These are phyloP conservation scores for Neofusicoccum parvum DNA, from an alignment of 2,329 filamentous ascomycete genomes.

Conservation along the genomic window DNA sequence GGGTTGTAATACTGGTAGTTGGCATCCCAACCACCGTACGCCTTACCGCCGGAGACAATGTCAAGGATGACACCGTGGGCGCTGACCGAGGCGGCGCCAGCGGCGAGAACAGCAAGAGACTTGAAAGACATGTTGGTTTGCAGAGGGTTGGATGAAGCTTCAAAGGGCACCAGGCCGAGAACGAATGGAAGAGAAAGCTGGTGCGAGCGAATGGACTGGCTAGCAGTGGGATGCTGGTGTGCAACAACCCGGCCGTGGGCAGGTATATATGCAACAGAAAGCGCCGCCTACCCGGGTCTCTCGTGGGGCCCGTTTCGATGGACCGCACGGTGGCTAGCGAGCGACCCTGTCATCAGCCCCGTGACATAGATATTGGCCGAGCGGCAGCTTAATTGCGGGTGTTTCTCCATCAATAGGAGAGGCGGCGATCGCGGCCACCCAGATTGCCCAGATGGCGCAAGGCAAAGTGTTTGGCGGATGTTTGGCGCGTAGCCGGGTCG, in stretches of 20 bases:
- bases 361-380: background rate
- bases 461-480: slow-evolving; percentile 1
- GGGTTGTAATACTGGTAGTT: slow-evolving; percentile 21
- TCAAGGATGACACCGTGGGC: slow-evolving; percentile 19
- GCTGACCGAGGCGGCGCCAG: slow-evolving; percentile 12
- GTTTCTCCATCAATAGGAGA: slow-evolving; percentile 19
- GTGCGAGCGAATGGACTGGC: slow-evolving; percentile 7
- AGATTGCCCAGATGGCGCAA: slow-evolving; percentile 2
- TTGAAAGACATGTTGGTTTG: slow-evolving; percentile 15
- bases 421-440: background rate
- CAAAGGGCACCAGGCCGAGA: slow-evolving; percentile 14
- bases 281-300: background rate
- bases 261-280: slow-evolving; percentile 13
- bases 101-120: slow-evolving; percentile 14
- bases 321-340: background rate
- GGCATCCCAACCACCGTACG: slow-evolving; percentile 15
- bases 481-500: slow-evolving; percentile 3
- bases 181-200: slow-evolving; percentile 9
- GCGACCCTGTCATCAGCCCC: background rate
- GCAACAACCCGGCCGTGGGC: background rate
- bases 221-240: slow-evolving; percentile 11
- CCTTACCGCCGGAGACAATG: slow-evolving; percentile 12
- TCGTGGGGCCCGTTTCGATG: slow-evolving; percentile 1
- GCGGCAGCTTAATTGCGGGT: slow-evolving; percentile 7
- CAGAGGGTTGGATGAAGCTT: background rate